Evolutionary conservation across 1,139 yeast species (phyloP), one percentile per base, ranked within the genome.

Genomic region (Waltiozyma solani): DNA sequence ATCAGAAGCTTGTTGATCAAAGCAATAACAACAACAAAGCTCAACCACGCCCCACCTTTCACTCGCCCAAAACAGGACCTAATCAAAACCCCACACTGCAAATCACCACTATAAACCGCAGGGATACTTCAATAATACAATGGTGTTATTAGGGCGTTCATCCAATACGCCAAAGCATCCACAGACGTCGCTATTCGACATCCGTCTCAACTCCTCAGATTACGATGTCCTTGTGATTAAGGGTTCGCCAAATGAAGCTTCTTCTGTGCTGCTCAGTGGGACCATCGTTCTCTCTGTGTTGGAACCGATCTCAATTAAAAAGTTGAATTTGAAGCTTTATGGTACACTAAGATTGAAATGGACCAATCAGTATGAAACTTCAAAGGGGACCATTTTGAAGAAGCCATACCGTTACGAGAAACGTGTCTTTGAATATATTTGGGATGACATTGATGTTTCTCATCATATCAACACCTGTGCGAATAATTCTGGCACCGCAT

Each of bases 161-260:
- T 9, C 18, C 3, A 15, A 14, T 5, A 23, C 26, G 20, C 15
- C 15, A 15, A 31, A 31, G 11, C 7, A 15, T 9, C 6, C 9
- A 31, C n/a, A 15, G n/a, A 15, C 30, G 15, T 23, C 25, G 21
- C n/a, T n/a, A n/a, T n/a, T n/a, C n/a, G n/a, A 4, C 31, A 27
- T 15, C 31, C 31, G 4, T 27, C 31, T 9, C 31, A 27, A 63
- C 72, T 13, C 93, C 84, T 36, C 81, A n/a, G n/a, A n/a, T n/a
- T n/a, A 79, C 47, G 95, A 87, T 54, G 93, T 87, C 8, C 62
- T 91, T 17, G 75, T 91, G 5, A 59, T 91, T 30, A 80, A 89
- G 50, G 98, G 98, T 1, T 53, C 76, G 2, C 75, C 82, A 3
- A 71, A 72, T 35, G 91, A 80, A 40, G 95, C 97, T 0, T 71